phyloP scores from a whole-genome alignment of 768 basidiomycete species.

The Lenzites betulinus region DNA sequence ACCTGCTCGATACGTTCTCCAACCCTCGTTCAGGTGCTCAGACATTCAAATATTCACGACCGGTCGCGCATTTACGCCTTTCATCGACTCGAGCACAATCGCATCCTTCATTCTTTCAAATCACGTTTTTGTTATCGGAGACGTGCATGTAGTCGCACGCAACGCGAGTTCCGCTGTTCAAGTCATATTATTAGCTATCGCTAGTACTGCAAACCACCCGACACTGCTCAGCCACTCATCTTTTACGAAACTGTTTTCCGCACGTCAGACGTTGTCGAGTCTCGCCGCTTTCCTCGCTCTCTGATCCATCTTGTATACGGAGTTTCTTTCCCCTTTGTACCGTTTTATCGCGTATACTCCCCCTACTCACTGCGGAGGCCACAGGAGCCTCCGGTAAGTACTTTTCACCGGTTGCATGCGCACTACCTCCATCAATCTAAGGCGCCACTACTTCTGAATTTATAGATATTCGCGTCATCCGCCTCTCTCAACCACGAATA shows the following conservation, averaged over 20 bases:
- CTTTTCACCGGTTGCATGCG: neutral
- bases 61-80: neutral
- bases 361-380: neutral
- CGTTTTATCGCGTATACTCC: neutral
- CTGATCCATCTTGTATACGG: neutral
- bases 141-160: neutral
- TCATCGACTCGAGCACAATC: neutral
- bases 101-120: neutral
- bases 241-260: neutral
- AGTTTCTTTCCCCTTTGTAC: neutral
- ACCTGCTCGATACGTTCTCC: neutral
- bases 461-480: neutral
- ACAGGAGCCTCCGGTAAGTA: constrained; percentile 2
- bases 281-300: neutral
- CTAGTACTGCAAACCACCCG: neutral
- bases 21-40: neutral
- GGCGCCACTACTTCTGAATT: neutral
- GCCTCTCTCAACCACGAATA: constrained; percentile 1
- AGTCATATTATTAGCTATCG: neutral
- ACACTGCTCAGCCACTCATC: neutral
- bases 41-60: neutral
- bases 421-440: neutral
- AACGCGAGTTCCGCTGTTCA: neutral
- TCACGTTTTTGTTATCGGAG: neutral
- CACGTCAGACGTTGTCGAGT: neutral